Evolutionary conservation across 495 filamentous ascomycete species (phyloP).

Genomic region (Penicillium salamii): DNA sequence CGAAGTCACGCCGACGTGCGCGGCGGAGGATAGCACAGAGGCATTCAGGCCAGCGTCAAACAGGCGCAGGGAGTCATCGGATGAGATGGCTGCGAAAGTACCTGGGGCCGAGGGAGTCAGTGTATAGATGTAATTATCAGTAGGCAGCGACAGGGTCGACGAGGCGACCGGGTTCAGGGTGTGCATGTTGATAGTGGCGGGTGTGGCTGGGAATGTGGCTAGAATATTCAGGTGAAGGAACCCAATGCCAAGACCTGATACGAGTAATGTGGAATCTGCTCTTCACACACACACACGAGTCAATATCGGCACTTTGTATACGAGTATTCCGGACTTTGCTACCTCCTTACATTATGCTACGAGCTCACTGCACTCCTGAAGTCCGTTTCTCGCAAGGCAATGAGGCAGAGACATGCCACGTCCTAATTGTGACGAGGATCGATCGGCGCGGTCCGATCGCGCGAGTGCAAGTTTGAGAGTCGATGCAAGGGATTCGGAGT

Average conservation of each 20-base stretch:
- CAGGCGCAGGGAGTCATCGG: constrained; percentile 54
- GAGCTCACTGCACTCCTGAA: no score
- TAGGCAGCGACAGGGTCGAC: constrained; percentile 44
- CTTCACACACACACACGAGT: no score
- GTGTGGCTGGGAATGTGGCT: no score
- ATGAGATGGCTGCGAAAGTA: constrained; percentile 50
- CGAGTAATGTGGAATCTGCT: no score
- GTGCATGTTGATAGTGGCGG: constrained; percentile 25
- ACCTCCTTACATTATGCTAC: no score
- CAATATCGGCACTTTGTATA: no score
- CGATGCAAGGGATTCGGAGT: not conserved
- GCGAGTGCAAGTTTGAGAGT: not conserved
- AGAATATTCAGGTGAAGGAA: no score
- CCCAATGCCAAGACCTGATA: no score
- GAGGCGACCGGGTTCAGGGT: constrained; percentile 35
- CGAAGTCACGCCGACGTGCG: constrained; percentile 46
- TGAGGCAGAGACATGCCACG: no score
- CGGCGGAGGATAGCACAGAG: constrained; percentile 28
- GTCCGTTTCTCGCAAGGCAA: no score
- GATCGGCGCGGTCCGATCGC: not conserved
- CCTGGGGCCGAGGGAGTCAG: constrained; percentile 32
- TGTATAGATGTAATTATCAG: constrained; percentile 52
- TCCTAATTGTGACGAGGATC: no score
- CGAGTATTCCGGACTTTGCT: no score
- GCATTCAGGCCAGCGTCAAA: constrained; percentile 41